Percentiles rank a stretch among this genome's conserved stretches.
Conservation (phyloP, 1,139 yeast genomes). For the Arxiozyma slooffiae region DNA sequence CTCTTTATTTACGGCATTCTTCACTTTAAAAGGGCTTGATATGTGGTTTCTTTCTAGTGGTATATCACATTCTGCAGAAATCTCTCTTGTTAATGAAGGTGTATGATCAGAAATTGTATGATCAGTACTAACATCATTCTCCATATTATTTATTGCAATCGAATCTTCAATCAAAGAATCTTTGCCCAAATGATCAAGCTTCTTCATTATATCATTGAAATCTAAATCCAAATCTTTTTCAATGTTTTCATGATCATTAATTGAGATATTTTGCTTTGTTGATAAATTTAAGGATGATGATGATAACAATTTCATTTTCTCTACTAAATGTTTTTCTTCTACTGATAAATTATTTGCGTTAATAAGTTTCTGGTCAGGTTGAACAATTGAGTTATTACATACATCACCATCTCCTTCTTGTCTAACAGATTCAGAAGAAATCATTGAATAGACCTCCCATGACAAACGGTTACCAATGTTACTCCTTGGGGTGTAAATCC, state of each 20-base stretch:
- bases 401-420: too few relatives aligned
- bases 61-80: background rate
- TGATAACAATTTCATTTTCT: background rate
- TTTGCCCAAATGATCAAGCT: conserved; percentile 3
- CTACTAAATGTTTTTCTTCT: background rate
- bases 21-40: conserved; percentile 18
- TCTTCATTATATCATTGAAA: conserved; percentile 4
- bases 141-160: background rate
- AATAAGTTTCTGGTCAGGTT: background rate
- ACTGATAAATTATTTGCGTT: background rate
- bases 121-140: too few relatives aligned
- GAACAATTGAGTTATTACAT: too few relatives aligned
- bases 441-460: background rate
- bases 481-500: conserved; percentile 3
- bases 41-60: conserved; percentile 7
- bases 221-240: conserved; percentile 5
- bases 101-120: background rate
- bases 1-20: conserved; percentile 3
- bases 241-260: background rate
- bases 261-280: background rate
- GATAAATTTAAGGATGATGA: background rate
- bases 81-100: background rate
- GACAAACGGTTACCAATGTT: background rate
- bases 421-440: background rate
- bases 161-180: background rate